Base-by-base conservation (phyloP, 1,139 yeast genomes). In the Geotrichum cucujoidarum region DNA sequence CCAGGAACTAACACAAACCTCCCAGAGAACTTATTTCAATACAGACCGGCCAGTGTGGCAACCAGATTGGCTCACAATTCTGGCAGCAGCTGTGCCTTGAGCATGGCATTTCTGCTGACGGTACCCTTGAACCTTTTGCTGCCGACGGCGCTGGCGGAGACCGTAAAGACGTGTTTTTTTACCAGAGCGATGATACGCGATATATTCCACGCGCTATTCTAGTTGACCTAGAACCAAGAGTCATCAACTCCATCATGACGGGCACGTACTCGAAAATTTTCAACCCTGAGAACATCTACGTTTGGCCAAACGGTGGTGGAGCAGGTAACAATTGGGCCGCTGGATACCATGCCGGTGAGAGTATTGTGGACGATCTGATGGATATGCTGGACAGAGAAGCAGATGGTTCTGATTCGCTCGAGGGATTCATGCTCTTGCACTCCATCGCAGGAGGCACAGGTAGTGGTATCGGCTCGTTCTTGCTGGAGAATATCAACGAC, bases 391-490 rank as follows among this genome's bases (percentile, higher is more conserved):
- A 90, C 61, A 74, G 95, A 52, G 97, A 92, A 60, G 77, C 90
- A 38, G 98, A 92, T 61, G 84, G 87, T 35, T 84, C 96, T 59
- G 98, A 92, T 54, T 83, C 86, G 51, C 70, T 90, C 48, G 92
- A 89, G 54, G 95, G 95, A 5, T 92, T 94, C 64, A 95, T 89
- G 70, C 69, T 92, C 55, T 68, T 90, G 50, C 98, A 92, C 65
- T 87, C 97, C 14, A 95, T 94, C n/a, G 97, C 97, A 0, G 98
- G 98, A 22, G 98, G 98, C 32, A 92, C 98, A 0, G 98, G 98
- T 0, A 85, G 96, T 0, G 98, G 98, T 6, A 79, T 89, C 39
- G 98, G 98, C 0, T 87, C 96, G 0, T 77, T 77, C 53, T 60
- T 92, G 41, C 68, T 92, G 43, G 97, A 92, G 63, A 71, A 81